Conservation (phyloP, 83 land plant genomes). For the Picea mariana region DNA sequence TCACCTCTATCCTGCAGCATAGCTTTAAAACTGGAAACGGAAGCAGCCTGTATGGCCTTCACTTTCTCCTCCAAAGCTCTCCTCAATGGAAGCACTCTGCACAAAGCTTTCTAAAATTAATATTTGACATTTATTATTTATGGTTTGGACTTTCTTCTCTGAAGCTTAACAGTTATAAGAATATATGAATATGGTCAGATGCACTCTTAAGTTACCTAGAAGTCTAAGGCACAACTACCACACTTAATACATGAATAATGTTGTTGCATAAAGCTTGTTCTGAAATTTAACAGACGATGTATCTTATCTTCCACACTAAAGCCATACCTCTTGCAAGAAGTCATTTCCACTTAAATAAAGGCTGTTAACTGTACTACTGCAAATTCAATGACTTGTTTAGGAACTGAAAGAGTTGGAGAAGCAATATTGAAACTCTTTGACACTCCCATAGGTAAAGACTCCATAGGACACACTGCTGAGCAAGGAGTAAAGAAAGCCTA, state of each 20-base stretch:
- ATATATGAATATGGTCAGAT: background rate
- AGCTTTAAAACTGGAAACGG: conserved; percentile 65
- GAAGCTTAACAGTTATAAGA: too few species aligned
- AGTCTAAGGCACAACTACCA: too few species aligned
- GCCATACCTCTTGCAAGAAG: background rate
- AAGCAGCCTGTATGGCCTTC: conserved; percentile 69
- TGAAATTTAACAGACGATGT: background rate
- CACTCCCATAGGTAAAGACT: too few species aligned
- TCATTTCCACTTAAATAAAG: background rate
- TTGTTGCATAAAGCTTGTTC: background rate
- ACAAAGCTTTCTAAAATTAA: background rate
- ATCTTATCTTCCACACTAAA: background rate
- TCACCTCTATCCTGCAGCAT: conserved; percentile 77
- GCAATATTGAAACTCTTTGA: too few species aligned
- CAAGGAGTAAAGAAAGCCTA: background rate
- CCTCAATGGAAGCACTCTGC: conserved; percentile 72
- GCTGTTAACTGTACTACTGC: too few species aligned
- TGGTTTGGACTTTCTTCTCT: background rate
- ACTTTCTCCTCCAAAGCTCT: conserved; percentile 84
- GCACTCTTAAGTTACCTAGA: background rate
- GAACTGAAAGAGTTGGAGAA: too few species aligned
- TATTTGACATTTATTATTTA: background rate
- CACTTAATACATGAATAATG: background rate
- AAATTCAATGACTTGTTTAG: too few species aligned
- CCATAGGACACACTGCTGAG: background rate